Conservation (phyloP, 2,329 filamentous ascomycete species). For the Paecilomyces fulvus region DNA sequence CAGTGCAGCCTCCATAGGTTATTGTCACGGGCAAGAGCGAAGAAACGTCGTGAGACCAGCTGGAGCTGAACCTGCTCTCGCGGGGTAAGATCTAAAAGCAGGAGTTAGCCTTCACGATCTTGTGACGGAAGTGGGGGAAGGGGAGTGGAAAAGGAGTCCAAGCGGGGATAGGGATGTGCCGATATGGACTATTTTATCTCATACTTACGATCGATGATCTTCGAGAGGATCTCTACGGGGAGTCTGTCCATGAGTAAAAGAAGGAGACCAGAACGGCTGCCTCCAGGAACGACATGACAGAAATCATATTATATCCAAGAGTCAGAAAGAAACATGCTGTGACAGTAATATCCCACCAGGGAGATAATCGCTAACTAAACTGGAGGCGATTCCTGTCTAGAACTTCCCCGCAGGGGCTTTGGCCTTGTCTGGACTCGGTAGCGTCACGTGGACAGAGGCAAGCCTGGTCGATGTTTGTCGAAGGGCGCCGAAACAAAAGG, state of each 20-base stretch:
- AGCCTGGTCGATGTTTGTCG: neutral
- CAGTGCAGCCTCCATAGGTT: constrained; percentile 68
- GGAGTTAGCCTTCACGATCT: neutral
- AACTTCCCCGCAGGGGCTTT: neutral
- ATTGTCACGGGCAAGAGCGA: constrained; percentile 62
- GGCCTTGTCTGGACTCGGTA: neutral
- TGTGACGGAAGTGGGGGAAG: constrained; percentile 11
- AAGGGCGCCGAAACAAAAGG: neutral
- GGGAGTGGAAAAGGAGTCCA: neutral
- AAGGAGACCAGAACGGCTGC: constrained; percentile 12
- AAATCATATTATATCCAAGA: neutral
- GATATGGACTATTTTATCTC: neutral
- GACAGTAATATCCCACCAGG: neutral
- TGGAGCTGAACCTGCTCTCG: constrained; percentile 60
- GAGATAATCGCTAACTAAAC: neutral
- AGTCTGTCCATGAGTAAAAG: constrained; percentile 43
- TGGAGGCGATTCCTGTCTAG: neutral
- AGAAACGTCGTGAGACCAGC: constrained; percentile 58
- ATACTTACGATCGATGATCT: constrained; percentile 53
- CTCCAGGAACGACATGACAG: neutral
- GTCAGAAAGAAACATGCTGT: neutral
- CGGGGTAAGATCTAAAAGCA: constrained; percentile 50
- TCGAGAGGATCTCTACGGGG: constrained; percentile 56
- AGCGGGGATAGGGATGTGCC: neutral
- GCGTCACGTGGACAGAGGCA: neutral